phyloP scores from a whole-genome alignment of 208 protist genomes.

The Plasmodiophora brassicae region DNA sequence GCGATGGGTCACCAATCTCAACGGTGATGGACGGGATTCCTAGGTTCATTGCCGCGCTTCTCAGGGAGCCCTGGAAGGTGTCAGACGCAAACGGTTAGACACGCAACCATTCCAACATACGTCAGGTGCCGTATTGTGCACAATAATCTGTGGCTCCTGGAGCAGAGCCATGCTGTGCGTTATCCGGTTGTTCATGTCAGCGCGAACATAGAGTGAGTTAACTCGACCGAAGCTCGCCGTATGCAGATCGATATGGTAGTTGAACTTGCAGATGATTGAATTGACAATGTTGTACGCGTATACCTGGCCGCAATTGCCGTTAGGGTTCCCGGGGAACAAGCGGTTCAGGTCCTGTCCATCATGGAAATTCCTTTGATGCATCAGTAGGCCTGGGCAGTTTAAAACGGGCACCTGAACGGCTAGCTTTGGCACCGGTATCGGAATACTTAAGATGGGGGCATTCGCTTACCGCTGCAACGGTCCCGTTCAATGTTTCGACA shows the following conservation, averaged over 20 bases:
- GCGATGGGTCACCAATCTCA: conserved; percentile 52
- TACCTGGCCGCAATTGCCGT: conserved; percentile 44
- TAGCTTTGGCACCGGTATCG: too few relatives aligned
- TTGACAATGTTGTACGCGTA: conserved; percentile 47
- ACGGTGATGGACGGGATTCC: conserved; percentile 54
- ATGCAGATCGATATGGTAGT: conserved; percentile 56
- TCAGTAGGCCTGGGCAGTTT: background rate
- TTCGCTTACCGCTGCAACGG: background rate
- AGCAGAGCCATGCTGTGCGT: conserved; percentile 48
- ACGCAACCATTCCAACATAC: background rate
- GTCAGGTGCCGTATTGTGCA: conserved; percentile 55
- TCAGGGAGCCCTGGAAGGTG: conserved; percentile 40
- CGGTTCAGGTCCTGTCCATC: conserved; percentile 54
- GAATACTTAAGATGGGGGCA: too few relatives aligned
- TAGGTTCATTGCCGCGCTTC: conserved; percentile 34
- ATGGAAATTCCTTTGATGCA: conserved; percentile 37
- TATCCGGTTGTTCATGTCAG: conserved; percentile 48
- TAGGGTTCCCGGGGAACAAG: conserved; percentile 46
- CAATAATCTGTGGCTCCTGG: conserved; percentile 55
- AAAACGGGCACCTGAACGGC: background rate
- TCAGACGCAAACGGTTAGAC: background rate
- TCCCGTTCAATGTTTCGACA: conserved; percentile 3
- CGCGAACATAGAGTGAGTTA: conserved; percentile 58
- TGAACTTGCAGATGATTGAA: conserved; percentile 47
- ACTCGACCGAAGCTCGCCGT: conserved; percentile 49